Evolutionary conservation across 306 rosid genomes (phyloP).

Genomic region (Canavalia gladiata): DNA sequence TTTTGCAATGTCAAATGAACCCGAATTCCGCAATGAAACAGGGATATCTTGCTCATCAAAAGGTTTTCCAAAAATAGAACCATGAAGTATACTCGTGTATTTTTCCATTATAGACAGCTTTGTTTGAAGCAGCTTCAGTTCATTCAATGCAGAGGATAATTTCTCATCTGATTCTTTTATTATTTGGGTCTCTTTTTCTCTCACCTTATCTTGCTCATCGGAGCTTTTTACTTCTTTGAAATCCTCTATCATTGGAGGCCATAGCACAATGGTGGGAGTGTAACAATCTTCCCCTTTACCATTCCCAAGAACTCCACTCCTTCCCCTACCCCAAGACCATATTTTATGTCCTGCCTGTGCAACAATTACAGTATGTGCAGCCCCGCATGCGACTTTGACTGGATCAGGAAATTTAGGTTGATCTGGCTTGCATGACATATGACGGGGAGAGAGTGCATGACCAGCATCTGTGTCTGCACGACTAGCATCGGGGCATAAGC

Average conservation of each 20-base stretch:
- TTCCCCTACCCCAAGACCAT: constrained; percentile 98
- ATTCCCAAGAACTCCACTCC: constrained; percentile 87
- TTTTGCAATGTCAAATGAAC: constrained; percentile 68
- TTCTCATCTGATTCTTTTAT: constrained; percentile 60
- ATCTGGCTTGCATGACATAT: constrained; percentile 50
- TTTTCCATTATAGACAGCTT: constrained; percentile 71
- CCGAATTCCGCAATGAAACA: constrained; percentile 59
- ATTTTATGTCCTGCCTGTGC: constrained; percentile 71
- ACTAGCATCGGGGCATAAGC: constrained; percentile 87
- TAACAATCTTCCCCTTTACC: constrained; percentile 68
- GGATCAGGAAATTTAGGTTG: constrained; percentile 69
- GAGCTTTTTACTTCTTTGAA: constrained; percentile 49
- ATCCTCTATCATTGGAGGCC: constrained; percentile 74
- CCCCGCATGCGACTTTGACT: constrained; percentile 82
- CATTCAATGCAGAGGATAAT: constrained; percentile 63
- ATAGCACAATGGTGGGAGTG: constrained; percentile 64
- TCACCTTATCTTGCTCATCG: constrained; percentile 53
- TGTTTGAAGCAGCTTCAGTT: constrained; percentile 69
- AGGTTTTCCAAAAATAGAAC: constrained; percentile 82
- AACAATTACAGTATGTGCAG: constrained; percentile 87
- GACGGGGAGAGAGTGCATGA: constrained; percentile 76
- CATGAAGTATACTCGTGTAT: constrained; percentile 84
- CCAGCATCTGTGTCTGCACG: constrained; percentile 68
- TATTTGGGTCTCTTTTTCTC: constrained; percentile 49
- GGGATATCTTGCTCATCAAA: constrained; percentile 80